Percentiles rank a stretch among this genome's conserved stretches.
phyloP scores from a whole-genome alignment of 306 rosid genomes.

The Ammopiptanthus mongolicus region DNA sequence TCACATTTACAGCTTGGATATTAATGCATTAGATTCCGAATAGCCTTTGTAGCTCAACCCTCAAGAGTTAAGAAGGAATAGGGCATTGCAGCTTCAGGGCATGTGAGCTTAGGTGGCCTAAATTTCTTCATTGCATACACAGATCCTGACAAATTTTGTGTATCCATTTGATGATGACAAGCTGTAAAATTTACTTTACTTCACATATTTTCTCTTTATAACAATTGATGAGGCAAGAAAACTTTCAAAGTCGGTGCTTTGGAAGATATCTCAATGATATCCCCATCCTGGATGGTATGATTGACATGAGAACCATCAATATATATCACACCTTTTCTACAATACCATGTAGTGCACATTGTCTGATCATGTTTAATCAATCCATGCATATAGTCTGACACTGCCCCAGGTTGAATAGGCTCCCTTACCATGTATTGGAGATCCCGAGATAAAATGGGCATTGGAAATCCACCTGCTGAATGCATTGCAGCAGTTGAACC shows the following conservation, averaged over 20 bases:
- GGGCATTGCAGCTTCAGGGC: slow-evolving; percentile 4
- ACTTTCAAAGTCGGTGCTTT: slow-evolving; percentile 68
- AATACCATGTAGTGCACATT: slow-evolving; percentile 51
- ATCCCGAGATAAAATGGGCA: slow-evolving; percentile 64
- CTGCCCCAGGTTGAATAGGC: slow-evolving; percentile 50
- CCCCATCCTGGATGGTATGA: slow-evolving; percentile 49
- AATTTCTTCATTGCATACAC: neutral
- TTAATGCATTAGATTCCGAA: neutral
- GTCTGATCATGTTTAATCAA: slow-evolving; percentile 40
- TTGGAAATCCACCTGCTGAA: slow-evolving; percentile 77
- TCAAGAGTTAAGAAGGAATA: neutral
- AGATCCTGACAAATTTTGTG: slow-evolving; percentile 3
- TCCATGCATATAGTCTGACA: slow-evolving; percentile 56
- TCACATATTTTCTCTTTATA: slow-evolving; percentile 4
- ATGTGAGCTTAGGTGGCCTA: neutral
- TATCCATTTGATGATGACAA: neutral
- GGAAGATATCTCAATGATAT: slow-evolving; percentile 61
- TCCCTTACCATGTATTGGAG: slow-evolving; percentile 96
- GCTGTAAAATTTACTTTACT: slow-evolving; percentile 19
- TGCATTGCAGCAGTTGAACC: slow-evolving; percentile 97
- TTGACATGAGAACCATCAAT: slow-evolving; percentile 73
- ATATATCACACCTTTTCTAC: slow-evolving; percentile 55
- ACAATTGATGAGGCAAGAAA: slow-evolving; percentile 52
- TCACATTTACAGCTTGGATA: neutral
- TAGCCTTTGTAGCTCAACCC: too few species aligned